Percentiles rank a stretch among this genome's conserved stretches.
These are phyloP conservation scores for Aspergillus sergii DNA, from an alignment of 2,329 filamentous ascomycete species.

Conservation along the genomic window DNA sequence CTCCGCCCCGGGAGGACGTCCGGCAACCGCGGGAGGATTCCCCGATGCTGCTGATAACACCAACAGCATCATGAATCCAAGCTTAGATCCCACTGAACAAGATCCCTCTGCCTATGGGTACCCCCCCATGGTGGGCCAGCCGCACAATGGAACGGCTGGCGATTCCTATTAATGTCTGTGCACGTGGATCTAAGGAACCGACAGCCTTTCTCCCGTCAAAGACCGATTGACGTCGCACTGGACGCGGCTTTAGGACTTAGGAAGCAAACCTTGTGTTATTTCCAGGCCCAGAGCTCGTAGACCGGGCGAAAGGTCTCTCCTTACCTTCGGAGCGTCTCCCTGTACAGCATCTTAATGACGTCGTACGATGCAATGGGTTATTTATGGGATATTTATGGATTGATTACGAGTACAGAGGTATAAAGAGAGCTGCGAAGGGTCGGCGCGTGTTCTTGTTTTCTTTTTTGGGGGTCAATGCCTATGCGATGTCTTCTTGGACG, in stretches of 20 bases:
- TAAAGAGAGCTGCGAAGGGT: neutral
- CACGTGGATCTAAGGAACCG: constrained; percentile 13
- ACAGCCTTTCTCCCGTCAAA: constrained; percentile 1
- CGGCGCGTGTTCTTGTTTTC: neutral
- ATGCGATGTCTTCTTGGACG: neutral
- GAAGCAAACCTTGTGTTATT: neutral
- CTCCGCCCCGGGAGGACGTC: constrained; percentile 32
- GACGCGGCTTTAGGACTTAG: constrained; percentile 2
- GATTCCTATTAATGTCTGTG: constrained; percentile 43
- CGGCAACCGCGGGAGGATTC: constrained; percentile 36
- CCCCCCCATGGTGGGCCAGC: constrained; percentile 48
- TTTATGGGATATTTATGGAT: constrained; percentile 18
- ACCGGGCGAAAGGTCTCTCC: constrained; percentile 6
- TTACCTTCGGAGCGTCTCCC: constrained; percentile 13
- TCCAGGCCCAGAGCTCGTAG: neutral
- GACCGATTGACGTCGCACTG: neutral
- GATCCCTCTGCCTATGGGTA: constrained; percentile 49
- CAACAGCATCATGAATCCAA: constrained; percentile 49
- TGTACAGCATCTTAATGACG: constrained; percentile 18
- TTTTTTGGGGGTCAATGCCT: neutral
- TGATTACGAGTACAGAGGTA: neutral
- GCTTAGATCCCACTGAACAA: constrained; percentile 49
- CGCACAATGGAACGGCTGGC: constrained; percentile 51
- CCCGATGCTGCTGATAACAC: constrained; percentile 44
- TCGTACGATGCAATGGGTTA: constrained; percentile 19